Evolutionary conservation across 2,329 filamentous ascomycete genomes (phyloP), one percentile per base, ranked within the genome.

Genomic region (Aspergillus tubingensis): DNA sequence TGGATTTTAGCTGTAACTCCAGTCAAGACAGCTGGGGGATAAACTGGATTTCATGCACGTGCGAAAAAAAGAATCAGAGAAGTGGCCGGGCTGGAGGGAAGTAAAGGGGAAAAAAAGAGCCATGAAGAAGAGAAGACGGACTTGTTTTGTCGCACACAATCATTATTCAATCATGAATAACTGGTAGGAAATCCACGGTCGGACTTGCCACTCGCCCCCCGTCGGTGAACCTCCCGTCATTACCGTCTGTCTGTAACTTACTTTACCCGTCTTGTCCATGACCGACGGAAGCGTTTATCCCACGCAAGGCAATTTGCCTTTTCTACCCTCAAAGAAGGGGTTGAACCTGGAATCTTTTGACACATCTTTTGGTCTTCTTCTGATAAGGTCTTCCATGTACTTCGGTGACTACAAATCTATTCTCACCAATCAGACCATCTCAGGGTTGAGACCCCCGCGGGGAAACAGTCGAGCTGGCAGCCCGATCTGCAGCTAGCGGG

Each of bases 401-500:
- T 13, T 3, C 11, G 10, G 11, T 36, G 32, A 15, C 8, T 44
- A 49, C 44, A 25, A 36, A 23, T 3, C 5, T 5, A 23, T 49
- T 49, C 21, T 25, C 44, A 25, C 44, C 25, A 8, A 44, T 47
- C 21, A 25, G 53, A 17, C 13, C 17, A 27, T 32, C 17, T 21
- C n/a, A 30, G 38, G 25, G 41, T 13, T 32, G 39, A 32, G 27
- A 41, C 32, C 53, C 53, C 41, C 54, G 60, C 55, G 60, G 58
- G 60, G 60, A 53, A 19, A 19, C 27, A 41, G 54, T 39, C 51
- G 54, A 56, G 59, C 57, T 57, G 51, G 58, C 52, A 55, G 55
- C 61, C 53, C 51, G 58, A 65, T 58, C 59, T 63, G 57, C 61
- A 60, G 61, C 65, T 65, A 62, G 59, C 57, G 62, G 57, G 41